Evolutionary conservation across 495 filamentous ascomycete genomes (phyloP), one percentile per base, ranked within the genome.

Genomic region (Talaromyces nanjingensis): DNA sequence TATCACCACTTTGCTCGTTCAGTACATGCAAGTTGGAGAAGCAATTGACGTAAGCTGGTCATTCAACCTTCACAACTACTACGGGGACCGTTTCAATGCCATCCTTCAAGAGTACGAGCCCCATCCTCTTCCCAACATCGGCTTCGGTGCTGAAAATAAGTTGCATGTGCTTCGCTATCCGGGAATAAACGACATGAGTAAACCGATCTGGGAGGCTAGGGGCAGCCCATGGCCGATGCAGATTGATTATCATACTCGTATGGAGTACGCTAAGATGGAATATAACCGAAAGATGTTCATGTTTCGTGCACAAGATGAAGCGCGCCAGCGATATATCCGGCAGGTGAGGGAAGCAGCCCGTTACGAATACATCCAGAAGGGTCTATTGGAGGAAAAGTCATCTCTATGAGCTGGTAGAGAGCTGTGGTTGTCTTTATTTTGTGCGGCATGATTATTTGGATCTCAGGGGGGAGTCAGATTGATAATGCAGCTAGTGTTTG

Each of bases 21-120:
- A 42, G 14, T 42, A 42, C 37, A 42, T 16, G 12, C 37, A 42
- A 42, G 4, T 42, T 14, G 37, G 37, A 16, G 37, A 42, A 42
- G 9, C 12, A 16, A 16, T 42, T 42, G 37, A 42, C 14, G 37
- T 9, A 42, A 31, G 4, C 29, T 31, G 37, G 37, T 16, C 14
- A 6, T n/a, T 16, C 14, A 16, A 16, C 3, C 6, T 54, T 14
- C 11, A 54, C 24, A 34, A 59, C 33, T 37, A 59, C 31, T 7
- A 34, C 25, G 56, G 56, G 8, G 27, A 9, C 4, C 25, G 31
- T 18, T 59, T 12, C 56, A 4, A 59, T 37, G 56, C 56, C 31
- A 59, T 59, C 31, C n/a, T 59, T 16, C 8, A 20, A 27, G 56
- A 59, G 56, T 59, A 59, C 16, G 56, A 59, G 25, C 56, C 56